Percentiles rank a stretch among this genome's conserved stretches.
phyloP scores from a whole-genome alignment of 352 stramenopile species.

The Globisporangium carolinianum region DNA sequence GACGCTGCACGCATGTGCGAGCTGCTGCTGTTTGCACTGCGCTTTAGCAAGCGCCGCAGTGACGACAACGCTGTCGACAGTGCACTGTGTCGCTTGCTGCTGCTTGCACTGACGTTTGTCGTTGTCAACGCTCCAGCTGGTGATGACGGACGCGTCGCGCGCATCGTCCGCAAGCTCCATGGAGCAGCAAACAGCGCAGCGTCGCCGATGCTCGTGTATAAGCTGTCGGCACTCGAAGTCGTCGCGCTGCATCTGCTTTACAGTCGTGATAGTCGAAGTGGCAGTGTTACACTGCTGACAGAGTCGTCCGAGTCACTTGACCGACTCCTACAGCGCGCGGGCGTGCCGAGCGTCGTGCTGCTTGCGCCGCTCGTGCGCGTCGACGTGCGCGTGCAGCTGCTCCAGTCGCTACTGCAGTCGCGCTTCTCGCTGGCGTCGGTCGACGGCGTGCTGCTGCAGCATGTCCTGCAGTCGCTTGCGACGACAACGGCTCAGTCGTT shows the following conservation, averaged over 20 bases:
- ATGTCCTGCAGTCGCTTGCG: conserved; percentile 23
- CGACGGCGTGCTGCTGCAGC: conserved; percentile 25
- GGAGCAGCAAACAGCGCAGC: conserved; percentile 5
- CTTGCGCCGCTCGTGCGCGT: conserved; percentile 9
- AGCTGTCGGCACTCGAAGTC: conserved; percentile 29
- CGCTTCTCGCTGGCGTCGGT: conserved; percentile 4
- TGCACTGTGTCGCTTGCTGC: conserved; percentile 28
- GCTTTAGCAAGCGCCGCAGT: conserved; percentile 3
- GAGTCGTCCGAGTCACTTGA: not conserved
- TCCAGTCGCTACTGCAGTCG: conserved; percentile 8
- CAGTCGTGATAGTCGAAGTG: not conserved
- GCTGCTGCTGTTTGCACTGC: conserved; percentile 40
- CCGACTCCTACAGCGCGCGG: conserved; percentile 4
- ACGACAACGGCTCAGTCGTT: conserved; percentile 9
- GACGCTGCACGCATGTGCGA: conserved; percentile 37
- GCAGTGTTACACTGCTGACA: no score
- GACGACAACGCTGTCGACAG: conserved; percentile 2
- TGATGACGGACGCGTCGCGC: conserved; percentile 10
- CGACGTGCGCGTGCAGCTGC: conserved; percentile 9
- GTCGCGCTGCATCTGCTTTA: conserved; percentile 7
- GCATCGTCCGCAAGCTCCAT: conserved; percentile 36
- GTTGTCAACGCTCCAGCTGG: conserved; percentile 11
- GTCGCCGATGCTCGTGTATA: conserved; percentile 10
- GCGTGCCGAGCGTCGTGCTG: conserved; percentile 9
- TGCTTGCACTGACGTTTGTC: conserved; percentile 26